These are phyloP conservation scores for Trichoderma gamsii DNA, from an alignment of 495 filamentous ascomycete genomes.

Conservation along the genomic window DNA sequence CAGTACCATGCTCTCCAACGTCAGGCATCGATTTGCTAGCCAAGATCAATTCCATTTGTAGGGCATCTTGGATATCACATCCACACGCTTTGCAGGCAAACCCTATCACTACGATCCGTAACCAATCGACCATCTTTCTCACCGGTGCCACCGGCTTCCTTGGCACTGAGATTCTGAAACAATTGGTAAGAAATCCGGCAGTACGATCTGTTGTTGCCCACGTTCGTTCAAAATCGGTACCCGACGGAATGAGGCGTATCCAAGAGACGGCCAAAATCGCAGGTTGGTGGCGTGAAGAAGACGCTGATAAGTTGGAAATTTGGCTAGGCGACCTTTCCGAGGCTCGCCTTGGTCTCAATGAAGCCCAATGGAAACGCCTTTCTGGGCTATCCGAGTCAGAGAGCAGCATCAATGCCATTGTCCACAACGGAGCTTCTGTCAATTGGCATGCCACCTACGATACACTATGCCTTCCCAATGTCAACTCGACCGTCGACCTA, in stretches of 20 bases:
- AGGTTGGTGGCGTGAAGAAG: constrained; percentile 5
- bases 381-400: not conserved
- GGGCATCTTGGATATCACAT: not conserved
- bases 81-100: not conserved
- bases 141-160: constrained; percentile 10
- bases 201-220: not conserved
- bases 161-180: constrained; percentile 6
- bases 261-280: constrained; percentile 1
- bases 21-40: not conserved
- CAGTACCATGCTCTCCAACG: not conserved
- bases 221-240: constrained; percentile 1
- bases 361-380: constrained; percentile 1
- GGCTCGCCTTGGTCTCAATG: not conserved
- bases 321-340: not conserved
- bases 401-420: not conserved
- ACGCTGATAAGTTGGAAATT: constrained; percentile 3
- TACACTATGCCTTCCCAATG: not conserved
- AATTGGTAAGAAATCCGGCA: not conserved
- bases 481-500: constrained; percentile 7
- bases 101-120: not conserved
- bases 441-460: constrained; percentile 13
- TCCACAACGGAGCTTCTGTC: constrained; percentile 13
- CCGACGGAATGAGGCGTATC: constrained; percentile 3
- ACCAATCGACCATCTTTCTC: not conserved
- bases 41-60: not conserved